phyloP scores from a whole-genome alignment of 1,284 basidiomycete genomes.

The Ganoderma leucocontextum region DNA sequence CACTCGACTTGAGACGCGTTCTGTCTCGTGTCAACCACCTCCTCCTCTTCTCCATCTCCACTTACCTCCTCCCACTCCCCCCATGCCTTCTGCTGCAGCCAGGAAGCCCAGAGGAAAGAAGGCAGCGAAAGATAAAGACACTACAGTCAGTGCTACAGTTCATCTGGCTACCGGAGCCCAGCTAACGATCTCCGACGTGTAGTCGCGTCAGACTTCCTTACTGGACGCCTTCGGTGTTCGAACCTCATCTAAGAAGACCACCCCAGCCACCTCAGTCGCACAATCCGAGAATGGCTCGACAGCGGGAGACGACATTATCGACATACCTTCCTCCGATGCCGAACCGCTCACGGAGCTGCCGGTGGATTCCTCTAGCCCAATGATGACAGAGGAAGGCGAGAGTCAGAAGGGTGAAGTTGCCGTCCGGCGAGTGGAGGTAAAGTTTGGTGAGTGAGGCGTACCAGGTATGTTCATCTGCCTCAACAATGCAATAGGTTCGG shows the following conservation, averaged over 20 bases:
- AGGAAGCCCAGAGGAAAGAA: conserved; percentile 23
- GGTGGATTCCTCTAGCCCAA: conserved; percentile 25
- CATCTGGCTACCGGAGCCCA: not conserved
- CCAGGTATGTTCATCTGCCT: conserved; percentile 6
- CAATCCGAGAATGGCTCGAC: conserved; percentile 24
- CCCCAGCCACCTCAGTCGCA: conserved; percentile 19
- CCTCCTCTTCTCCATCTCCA: not conserved
- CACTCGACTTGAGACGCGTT: conserved; percentile 10
- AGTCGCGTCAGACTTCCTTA: conserved; percentile 36
- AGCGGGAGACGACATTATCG: conserved; percentile 21
- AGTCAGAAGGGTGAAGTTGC: not conserved
- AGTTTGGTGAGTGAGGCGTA: conserved; percentile 7
- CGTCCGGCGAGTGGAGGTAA: not conserved
- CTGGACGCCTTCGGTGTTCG: conserved; percentile 32
- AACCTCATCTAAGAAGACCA: conserved; percentile 18
- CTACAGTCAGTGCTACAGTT: conserved; percentile 20
- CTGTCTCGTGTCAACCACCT: conserved; percentile 7
- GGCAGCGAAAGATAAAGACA: conserved; percentile 23
- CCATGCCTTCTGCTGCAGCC: conserved; percentile 21
- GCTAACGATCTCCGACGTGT: conserved; percentile 3
- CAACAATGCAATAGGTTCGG: conserved; percentile 1
- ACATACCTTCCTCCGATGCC: conserved; percentile 28
- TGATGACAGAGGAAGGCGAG: conserved; percentile 13
- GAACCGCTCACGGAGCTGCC: conserved; percentile 24
- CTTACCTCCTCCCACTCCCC: not conserved